Base-by-base conservation (phyloP, 192 early-diverging fungal genomes). In the Coemansia sp. region DNA sequence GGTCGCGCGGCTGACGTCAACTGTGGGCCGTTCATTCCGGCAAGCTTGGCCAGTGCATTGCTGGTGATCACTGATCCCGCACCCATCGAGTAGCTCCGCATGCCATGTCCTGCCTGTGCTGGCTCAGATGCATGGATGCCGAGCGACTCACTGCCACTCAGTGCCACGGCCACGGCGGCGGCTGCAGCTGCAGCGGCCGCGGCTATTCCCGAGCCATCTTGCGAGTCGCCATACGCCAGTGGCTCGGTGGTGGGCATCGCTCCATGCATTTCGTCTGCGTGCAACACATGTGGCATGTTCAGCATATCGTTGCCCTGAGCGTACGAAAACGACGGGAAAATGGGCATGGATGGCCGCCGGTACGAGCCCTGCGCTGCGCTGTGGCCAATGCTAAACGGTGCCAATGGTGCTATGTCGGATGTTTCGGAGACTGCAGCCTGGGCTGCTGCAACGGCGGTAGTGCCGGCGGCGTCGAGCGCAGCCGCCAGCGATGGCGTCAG, bases 301-400 rank as follows among this genome's bases (percentile, higher is more conserved):
- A 74, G 68, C 60, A 80, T 49, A 25, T 74, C 72, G 62, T 59
- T 48, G 60, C 44, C 20, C 3, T 56, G 64, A 7, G 62, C 19
- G 17, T 57, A 80, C 1, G 57, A 62, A 50, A 71, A 74, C 2
- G 72, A 57, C 38, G 78, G 78, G 38, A 68, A 80, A 17, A 80
- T 65, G 10, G 78, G 78, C 78, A 80, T 80, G 34, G 78, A 80
- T 15, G 78, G 78, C 5, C 78, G 78, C 14, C 78, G 68, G 34
- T 48, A 71, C 62, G 69, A 22, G 21, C 34, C 40, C 37, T 69
- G 46, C 21, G 62, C 59, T n/a, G 14, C 19, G 11, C 10, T n/a
- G 36, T 40, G 19, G 47, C 47, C 28, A 10, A 74, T 19, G 20
- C 68, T 65, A 5, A 80, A 65, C 59, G 78, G 64, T 10, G 64